A percentile compares a stretch with the other conserved stretches of the same genome.
Evolutionary conservation across 2,329 filamentous ascomycete species (phyloP).

Genomic region (Fusarium aywerte): DNA sequence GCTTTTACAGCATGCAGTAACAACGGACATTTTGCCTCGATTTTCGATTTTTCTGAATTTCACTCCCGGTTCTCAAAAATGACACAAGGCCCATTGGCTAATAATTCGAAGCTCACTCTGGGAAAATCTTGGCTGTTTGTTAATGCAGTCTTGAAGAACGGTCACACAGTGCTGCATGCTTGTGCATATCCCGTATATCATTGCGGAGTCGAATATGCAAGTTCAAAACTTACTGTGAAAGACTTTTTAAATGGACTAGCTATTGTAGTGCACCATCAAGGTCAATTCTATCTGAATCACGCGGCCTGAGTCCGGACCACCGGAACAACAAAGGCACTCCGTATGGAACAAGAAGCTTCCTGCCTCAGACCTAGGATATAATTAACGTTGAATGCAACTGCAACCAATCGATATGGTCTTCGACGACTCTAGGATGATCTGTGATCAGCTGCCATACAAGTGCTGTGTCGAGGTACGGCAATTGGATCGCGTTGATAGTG

Average conservation of each 20-base stretch:
- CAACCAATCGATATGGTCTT: neutral
- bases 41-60: neutral
- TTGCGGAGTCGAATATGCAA: slow-evolving; percentile 24
- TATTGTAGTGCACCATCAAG: neutral
- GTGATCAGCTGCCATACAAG: neutral
- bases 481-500: neutral
- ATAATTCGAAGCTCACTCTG: slow-evolving; percentile 8
- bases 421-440: neutral
- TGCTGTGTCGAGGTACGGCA: neutral
- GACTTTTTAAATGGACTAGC: slow-evolving; percentile 25
- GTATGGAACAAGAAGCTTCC: neutral
- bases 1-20: neutral
- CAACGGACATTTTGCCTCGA: neutral
- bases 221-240: slow-evolving; percentile 25
- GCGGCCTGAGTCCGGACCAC: slow-evolving; percentile 19
- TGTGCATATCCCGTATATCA: slow-evolving; percentile 21
- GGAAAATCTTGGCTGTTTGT: neutral
- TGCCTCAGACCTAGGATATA: neutral
- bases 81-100: neutral
- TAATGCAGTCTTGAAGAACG: slow-evolving; percentile 14
- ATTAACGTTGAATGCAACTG: neutral
- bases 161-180: slow-evolving; percentile 25
- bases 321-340: slow-evolving; percentile 10
- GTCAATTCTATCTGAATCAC: neutral
- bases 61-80: neutral